Conservation (phyloP, 306 rosid species). For the Inga leiocalycina region DNA sequence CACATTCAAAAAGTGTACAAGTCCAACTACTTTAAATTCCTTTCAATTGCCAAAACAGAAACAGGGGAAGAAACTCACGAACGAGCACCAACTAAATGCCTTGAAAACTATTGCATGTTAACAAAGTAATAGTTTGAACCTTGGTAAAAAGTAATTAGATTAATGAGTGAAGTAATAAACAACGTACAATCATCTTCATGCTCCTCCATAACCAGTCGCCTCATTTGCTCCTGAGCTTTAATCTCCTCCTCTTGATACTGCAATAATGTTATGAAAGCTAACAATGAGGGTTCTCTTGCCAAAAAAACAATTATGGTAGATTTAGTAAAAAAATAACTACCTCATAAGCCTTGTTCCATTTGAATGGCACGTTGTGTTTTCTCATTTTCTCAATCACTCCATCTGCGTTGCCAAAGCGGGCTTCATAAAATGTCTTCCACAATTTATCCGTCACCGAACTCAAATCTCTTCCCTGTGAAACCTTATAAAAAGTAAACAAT, state of each 20-base stretch:
- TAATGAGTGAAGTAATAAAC: not conserved
- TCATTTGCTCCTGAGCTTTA: not conserved
- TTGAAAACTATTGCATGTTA: not conserved
- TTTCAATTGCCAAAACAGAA: not conserved
- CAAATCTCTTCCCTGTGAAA: constrained; percentile 1
- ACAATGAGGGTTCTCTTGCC: not conserved
- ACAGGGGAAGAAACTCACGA: not conserved
- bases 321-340: not conserved
- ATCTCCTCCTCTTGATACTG: not conserved
- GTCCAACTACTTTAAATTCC: not conserved
- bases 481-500: not conserved
- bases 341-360: not conserved
- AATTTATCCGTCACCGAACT: not conserved
- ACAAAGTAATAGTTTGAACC: too few relatives aligned
- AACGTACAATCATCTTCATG: not conserved
- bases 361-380: not conserved
- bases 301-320: not conserved
- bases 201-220: not conserved
- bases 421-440: constrained; percentile 5
- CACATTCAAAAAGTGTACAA: not conserved
- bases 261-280: not conserved
- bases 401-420: not conserved
- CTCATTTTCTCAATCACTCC: not conserved
- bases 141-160: not conserved
- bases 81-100: not conserved